Evolutionary conservation across 2,329 filamentous ascomycete species (phyloP).

Genomic region (Alternaria sp.): DNA sequence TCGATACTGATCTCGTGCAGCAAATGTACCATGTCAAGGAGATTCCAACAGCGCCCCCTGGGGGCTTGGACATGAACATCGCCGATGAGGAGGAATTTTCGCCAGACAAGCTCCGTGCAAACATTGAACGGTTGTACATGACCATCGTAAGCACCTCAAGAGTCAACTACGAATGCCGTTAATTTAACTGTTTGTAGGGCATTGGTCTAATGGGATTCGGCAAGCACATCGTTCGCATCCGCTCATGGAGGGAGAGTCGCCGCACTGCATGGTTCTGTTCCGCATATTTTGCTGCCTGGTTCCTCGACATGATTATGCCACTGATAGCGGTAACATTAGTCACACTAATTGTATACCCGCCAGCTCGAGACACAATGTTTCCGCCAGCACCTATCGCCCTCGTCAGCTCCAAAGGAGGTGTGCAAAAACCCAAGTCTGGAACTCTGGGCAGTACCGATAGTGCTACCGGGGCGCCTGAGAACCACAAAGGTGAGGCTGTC

Average conservation of each 20-base stretch:
- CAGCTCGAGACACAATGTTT: slow-evolving; percentile 71
- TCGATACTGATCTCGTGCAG: slow-evolving; percentile 45
- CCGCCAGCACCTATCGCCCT: slow-evolving; percentile 80
- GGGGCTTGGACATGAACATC: slow-evolving; percentile 80
- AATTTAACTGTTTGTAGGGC: slow-evolving; percentile 47
- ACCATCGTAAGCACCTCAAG: slow-evolving; percentile 62
- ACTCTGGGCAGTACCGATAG: slow-evolving; percentile 79
- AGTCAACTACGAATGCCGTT: background rate
- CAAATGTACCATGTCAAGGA: slow-evolving; percentile 78
- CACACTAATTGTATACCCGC: slow-evolving; percentile 71
- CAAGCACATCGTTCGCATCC: slow-evolving; percentile 78
- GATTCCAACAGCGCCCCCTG: slow-evolving; percentile 66
- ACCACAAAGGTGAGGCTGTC: slow-evolving; percentile 82
- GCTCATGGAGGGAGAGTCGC: slow-evolving; percentile 79
- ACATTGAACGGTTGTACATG: slow-evolving; percentile 83
- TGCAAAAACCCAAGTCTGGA: slow-evolving; percentile 80
- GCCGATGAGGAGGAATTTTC: slow-evolving; percentile 86
- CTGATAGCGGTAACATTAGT: slow-evolving; percentile 67
- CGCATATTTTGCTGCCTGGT: slow-evolving; percentile 73
- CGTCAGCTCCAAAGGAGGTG: slow-evolving; percentile 73
- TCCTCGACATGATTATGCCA: slow-evolving; percentile 75
- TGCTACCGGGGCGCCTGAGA: slow-evolving; percentile 82
- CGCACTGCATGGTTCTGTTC: slow-evolving; percentile 73
- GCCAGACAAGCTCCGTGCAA: slow-evolving; percentile 81
- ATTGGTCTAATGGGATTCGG: slow-evolving; percentile 71